Evolutionary conservation across 1,284 basidiomycete genomes (phyloP).

Genomic region (Cryptococcus wingfieldii): DNA sequence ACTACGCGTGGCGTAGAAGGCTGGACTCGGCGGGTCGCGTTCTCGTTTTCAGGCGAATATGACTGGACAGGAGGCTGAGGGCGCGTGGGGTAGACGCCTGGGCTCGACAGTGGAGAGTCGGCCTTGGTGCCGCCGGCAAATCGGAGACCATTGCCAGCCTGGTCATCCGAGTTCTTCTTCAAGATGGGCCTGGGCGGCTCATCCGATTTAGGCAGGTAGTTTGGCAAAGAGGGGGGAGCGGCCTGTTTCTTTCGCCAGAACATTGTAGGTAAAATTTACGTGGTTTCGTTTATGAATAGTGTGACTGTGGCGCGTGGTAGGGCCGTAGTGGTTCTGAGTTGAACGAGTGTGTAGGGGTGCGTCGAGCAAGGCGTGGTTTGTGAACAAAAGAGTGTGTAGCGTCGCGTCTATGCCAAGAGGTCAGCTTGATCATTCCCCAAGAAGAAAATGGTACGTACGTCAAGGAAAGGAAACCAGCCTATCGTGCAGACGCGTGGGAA

Average conservation of each 20-base stretch:
- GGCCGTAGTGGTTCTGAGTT: background rate
- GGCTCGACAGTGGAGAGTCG: background rate
- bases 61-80: background rate
- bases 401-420: background rate
- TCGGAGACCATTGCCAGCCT: constrained; percentile 18
- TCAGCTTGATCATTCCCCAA: background rate
- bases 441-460: background rate
- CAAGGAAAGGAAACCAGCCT: constrained; percentile 2
- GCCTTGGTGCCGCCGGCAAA: constrained; percentile 17
- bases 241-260: constrained; percentile 29
- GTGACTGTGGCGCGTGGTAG: background rate
- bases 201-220: constrained; percentile 2
- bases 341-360: background rate
- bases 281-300: background rate
- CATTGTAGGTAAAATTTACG: constrained; percentile 11
- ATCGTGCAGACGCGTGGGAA: background rate
- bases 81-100: background rate
- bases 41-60: background rate
- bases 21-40: constrained; percentile 2
- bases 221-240: constrained; percentile 1
- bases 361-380: background rate
- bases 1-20: constrained; percentile 11
- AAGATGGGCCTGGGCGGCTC: constrained; percentile 32
- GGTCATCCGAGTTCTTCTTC: constrained; percentile 18
- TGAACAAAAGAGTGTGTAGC: constrained; percentile 1